Base-by-base conservation (phyloP, 2,329 filamentous ascomycete species). In the Aspergillus oerlinghausenensis region DNA sequence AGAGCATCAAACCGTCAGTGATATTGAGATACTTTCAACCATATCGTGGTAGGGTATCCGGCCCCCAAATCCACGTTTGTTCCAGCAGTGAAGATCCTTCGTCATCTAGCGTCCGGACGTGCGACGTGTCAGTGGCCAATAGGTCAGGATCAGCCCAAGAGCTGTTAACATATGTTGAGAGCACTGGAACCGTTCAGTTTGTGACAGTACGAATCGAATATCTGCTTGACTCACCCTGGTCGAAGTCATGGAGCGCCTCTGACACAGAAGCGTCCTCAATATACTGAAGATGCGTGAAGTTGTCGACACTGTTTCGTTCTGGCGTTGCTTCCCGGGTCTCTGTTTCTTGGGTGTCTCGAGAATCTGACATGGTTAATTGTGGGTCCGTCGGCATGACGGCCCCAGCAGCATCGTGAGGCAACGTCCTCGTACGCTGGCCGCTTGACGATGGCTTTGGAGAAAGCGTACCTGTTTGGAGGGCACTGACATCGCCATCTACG, bases 61-160 rank as follows among this genome's bases (percentile, higher is more conserved):
- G 25, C 9, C 58, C 63, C 65, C 63, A 66, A 2, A 67, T 64
- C 64, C 63, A 67, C 1, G 60, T 62, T 28, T 63, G 63, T 14
- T 67, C 63, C 8, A 57, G 54, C 10, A 56, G 52, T 4, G 57
- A 29, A 32, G 64, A 60, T 2, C 51, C 56, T 29, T 60, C 57
- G 1, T 51, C 43, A 2, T 52, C 25, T n/a, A 40, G 3, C n/a
- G 35, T 48, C 60, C 56, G 28, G 52, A 4, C 43, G 25, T 19
- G 28, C 29, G 6, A 28, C 1, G 9, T 50, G 10, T 38, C 32
- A 38, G 14, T 17, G 4, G 1, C 14, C 14, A 38, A 38, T 14
- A 3, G 32, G 14, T 3, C 32, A 38, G 10, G 28, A 19, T 32
- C 17, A 11, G 26, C 29, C n/a, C 40, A 43, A 11, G 40, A 21